Percentiles rank a stretch among this genome's conserved stretches.
These are phyloP conservation scores for Magnaporthales sp. DNA, from an alignment of 2,329 filamentous ascomycete genomes.

Conservation along the genomic window DNA sequence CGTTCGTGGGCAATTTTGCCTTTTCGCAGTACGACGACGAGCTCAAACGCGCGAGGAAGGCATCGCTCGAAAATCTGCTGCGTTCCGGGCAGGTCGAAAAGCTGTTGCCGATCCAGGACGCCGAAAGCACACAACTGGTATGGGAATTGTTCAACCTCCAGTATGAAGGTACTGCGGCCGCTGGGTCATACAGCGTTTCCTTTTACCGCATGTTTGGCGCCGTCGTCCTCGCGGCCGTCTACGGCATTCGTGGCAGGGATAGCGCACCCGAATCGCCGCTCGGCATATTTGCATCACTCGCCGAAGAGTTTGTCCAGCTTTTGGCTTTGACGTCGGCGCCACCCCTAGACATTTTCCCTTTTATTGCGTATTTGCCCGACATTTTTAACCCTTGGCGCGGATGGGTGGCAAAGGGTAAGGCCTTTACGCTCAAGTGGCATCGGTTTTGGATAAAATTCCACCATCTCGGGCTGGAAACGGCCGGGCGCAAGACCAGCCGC, in stretches of 20 bases:
- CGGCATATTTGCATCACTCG: not conserved
- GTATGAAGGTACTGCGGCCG: too few relatives aligned
- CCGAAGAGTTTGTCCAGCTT: constrained; percentile 7
- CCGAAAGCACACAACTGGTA: constrained; percentile 35
- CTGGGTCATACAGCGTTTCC: not conserved
- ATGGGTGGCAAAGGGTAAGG: constrained; percentile 24
- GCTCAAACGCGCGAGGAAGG: not conserved
- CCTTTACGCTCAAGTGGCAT: not conserved
- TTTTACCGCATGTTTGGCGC: constrained; percentile 17
- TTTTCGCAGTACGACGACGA: constrained; percentile 18
- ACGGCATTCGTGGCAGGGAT: constrained; percentile 30
- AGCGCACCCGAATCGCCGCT: not conserved
- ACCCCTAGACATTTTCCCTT: constrained; percentile 38
- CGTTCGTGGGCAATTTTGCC: not conserved
- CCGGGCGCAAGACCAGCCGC: constrained; percentile 21
- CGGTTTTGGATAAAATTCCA: constrained; percentile 4
- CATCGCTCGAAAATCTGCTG: constrained; percentile 11
- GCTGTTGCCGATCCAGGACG: constrained; percentile 36
- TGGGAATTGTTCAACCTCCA: constrained; percentile 25
- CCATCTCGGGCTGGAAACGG: constrained; percentile 29
- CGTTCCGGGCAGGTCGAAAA: constrained; percentile 22
- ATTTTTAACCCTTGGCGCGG: constrained; percentile 36
- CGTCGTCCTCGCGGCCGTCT: constrained; percentile 34
- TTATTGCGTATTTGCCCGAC: constrained; percentile 32
- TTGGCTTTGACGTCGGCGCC: constrained; percentile 25